Evolutionary conservation across 2,329 filamentous ascomycete genomes (phyloP).

Genomic region (Graphiopsis chlorocephala): DNA sequence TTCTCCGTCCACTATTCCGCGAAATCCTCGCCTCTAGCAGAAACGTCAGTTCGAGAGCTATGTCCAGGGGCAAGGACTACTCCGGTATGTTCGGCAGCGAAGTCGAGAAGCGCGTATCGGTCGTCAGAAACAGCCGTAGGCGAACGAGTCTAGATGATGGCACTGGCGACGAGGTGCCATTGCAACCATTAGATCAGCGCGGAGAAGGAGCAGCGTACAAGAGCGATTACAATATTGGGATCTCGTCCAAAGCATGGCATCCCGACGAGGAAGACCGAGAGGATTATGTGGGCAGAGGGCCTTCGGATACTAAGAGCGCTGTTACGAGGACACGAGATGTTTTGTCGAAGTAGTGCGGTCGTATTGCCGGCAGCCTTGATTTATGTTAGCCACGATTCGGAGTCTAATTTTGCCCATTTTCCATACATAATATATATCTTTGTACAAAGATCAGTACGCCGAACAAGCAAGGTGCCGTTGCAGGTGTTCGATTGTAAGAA

Average conservation of each 20-base stretch:
- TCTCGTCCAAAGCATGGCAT: not conserved
- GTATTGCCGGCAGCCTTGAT: not conserved
- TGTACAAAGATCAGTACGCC: too few species aligned
- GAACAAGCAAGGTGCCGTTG: too few species aligned
- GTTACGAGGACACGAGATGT: not conserved
- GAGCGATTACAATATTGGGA: not conserved
- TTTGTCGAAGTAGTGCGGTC: not conserved
- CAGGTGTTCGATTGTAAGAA: too few species aligned
- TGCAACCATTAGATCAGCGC: not conserved
- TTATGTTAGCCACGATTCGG: too few species aligned
- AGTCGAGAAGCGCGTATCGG: not conserved
- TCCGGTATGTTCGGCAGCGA: not conserved
- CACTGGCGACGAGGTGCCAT: not conserved
- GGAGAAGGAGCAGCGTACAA: not conserved
- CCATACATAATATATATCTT: too few species aligned
- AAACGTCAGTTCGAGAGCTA: not conserved
- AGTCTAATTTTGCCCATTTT: too few species aligned
- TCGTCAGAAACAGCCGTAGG: not conserved
- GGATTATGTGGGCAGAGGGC: not conserved
- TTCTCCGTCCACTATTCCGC: conserved; percentile 47
- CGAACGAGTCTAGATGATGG: not conserved
- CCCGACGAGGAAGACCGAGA: not conserved
- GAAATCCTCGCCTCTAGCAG: conserved; percentile 1
- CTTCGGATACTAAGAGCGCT: not conserved
- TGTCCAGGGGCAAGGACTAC: not conserved